Percentiles rank a stretch among this genome's conserved stretches.
phyloP scores from a whole-genome alignment of 345 rosid species.

The Abelmoschus esculentus region DNA sequence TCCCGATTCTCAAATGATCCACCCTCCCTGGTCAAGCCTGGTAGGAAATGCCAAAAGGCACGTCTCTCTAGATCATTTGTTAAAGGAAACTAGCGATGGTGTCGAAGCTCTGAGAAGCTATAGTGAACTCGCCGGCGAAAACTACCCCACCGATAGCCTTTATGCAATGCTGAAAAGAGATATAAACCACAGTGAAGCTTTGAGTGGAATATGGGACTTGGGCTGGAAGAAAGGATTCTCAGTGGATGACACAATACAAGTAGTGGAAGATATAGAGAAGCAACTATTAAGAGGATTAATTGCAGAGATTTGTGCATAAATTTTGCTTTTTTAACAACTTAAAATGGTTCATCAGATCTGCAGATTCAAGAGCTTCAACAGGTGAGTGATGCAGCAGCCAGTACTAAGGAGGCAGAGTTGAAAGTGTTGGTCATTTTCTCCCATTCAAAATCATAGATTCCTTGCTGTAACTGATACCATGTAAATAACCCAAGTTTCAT shows the following conservation, averaged over 20 bases:
- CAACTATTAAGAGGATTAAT: slow-evolving; percentile 44
- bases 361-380: neutral
- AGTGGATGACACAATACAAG: slow-evolving; percentile 42
- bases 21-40: slow-evolving; percentile 18
- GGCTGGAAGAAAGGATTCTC: slow-evolving; percentile 70
- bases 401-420: no score
- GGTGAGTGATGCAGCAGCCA: no score
- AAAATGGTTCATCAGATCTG: slow-evolving; percentile 2
- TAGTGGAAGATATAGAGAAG: slow-evolving; percentile 51
- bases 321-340: neutral
- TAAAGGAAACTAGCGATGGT: slow-evolving; percentile 48
- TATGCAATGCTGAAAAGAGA: slow-evolving; percentile 50
- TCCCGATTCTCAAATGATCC: slow-evolving; percentile 24
- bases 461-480: neutral
- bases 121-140: slow-evolving; percentile 19
- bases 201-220: slow-evolving; percentile 60
- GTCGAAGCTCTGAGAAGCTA: slow-evolving; percentile 37
- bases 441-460: neutral
- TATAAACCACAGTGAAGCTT: slow-evolving; percentile 37
- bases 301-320: slow-evolving; percentile 38
- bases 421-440: no score
- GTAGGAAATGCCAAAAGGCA: slow-evolving; percentile 18
- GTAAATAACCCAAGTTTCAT: neutral
- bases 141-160: slow-evolving; percentile 28
- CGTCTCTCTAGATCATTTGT: slow-evolving; percentile 41